Percentiles rank a stretch among this genome's conserved stretches.
Conservation (phyloP, 1,139 yeast genomes). For the Pichia sp. region DNA sequence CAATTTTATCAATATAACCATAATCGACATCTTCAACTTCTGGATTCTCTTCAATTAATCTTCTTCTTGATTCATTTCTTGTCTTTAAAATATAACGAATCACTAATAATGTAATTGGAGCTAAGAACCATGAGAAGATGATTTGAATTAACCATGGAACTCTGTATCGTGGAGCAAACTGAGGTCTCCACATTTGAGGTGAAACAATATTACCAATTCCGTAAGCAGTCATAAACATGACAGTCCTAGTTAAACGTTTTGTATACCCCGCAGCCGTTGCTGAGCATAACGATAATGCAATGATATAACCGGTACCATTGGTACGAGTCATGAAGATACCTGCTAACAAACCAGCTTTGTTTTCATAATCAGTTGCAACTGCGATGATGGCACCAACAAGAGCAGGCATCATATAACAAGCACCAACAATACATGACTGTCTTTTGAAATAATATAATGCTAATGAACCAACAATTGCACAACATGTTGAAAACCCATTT, state of each 20-base stretch:
- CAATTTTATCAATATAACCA: no score
- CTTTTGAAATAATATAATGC: constrained; percentile 28
- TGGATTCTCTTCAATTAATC: constrained; percentile 26
- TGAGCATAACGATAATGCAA: constrained; percentile 34
- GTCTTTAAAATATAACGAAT: constrained; percentile 34
- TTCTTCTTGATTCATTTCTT: constrained; percentile 34
- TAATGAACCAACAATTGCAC: constrained; percentile 15
- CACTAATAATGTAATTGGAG: constrained; percentile 34
- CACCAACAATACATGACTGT: constrained; percentile 23
- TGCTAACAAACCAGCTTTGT: constrained; percentile 39
- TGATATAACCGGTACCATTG: constrained; percentile 36
- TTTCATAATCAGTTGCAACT: constrained; percentile 35
- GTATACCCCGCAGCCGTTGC: constrained; percentile 36
- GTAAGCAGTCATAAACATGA: constrained; percentile 35
- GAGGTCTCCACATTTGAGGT: constrained; percentile 40
- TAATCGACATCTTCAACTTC: constrained; percentile 3
- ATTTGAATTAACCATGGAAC: constrained; percentile 50
- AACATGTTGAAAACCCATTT: constrained; percentile 18
- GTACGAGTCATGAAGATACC: constrained; percentile 33
- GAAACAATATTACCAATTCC: constrained; percentile 38
- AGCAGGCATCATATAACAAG: constrained; percentile 37
- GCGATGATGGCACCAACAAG: constrained; percentile 41
- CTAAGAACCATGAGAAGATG: constrained; percentile 37
- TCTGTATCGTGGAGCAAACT: constrained; percentile 16
- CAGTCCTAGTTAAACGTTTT: constrained; percentile 35